Evolutionary conservation across 2,329 filamentous ascomycete species (phyloP).

Genomic region (Colletotrichum horii): DNA sequence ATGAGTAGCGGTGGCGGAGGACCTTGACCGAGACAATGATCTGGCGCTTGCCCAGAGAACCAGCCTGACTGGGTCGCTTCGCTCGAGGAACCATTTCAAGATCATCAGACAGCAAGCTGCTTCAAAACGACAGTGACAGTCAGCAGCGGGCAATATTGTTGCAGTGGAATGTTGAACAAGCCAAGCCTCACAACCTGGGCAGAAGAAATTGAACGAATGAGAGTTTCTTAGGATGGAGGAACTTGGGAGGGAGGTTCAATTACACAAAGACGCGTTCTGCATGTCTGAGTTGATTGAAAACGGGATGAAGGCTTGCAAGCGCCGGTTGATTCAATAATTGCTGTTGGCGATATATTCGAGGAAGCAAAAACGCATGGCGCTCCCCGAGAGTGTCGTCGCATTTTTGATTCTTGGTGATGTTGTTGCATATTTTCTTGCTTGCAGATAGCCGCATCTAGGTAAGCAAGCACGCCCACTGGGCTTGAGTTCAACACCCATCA

Average conservation of each 20-base stretch:
- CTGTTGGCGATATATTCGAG: not conserved
- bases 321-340: not conserved
- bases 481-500: not conserved
- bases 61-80: not conserved
- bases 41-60: not conserved
- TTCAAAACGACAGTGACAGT: not conserved
- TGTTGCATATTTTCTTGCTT: not conserved
- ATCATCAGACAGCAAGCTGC: not conserved
- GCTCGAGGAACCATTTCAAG: not conserved
- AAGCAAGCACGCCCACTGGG: not conserved
- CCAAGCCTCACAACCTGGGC: not conserved
- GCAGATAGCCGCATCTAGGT: not conserved
- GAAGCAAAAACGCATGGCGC: not conserved
- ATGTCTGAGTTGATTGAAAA: not conserved
- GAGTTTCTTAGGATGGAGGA: not conserved
- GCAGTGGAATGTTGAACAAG: slow-evolving; percentile 5
- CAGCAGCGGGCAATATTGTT: not conserved
- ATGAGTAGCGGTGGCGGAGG: not conserved
- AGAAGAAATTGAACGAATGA: not conserved
- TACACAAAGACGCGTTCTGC: not conserved
- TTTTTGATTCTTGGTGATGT: not conserved
- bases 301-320: not conserved
- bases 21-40: not conserved
- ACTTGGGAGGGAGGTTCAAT: not conserved
- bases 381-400: not conserved